Percentiles rank a stretch among this genome's conserved stretches.
Evolutionary conservation across 2,329 filamentous ascomycete species (phyloP).

Genomic region (Cordyceps fumosorosea): DNA sequence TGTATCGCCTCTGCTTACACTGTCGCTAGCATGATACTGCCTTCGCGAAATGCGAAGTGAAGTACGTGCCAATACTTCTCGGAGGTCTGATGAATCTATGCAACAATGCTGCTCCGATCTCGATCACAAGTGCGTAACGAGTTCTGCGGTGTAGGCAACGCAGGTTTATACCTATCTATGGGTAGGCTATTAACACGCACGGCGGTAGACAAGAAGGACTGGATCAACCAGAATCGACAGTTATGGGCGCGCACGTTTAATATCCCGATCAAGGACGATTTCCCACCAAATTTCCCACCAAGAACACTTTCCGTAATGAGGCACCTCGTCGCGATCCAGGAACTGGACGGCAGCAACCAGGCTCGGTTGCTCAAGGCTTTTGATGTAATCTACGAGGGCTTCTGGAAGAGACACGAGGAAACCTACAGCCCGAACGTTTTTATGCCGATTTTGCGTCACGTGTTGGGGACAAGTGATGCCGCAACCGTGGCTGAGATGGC

Average conservation of each 20-base stretch:
- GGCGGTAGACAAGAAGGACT: slow-evolving; percentile 30
- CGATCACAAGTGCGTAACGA: slow-evolving; percentile 28
- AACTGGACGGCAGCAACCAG: slow-evolving; percentile 17
- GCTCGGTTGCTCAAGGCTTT: slow-evolving; percentile 21
- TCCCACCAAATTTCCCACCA: slow-evolving; percentile 30
- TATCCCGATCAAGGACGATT: slow-evolving; percentile 26
- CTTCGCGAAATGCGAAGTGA: slow-evolving; percentile 26
- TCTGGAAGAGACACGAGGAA: slow-evolving; percentile 26
- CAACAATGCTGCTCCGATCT: slow-evolving; percentile 29
- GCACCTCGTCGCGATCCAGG: slow-evolving; percentile 23
- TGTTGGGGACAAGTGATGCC: slow-evolving; percentile 22
- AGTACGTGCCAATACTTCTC: slow-evolving; percentile 32
- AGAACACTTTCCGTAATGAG: slow-evolving; percentile 30
- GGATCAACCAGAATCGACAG: slow-evolving; percentile 26
- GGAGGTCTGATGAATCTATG: slow-evolving; percentile 32
- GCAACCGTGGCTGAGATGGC: slow-evolving; percentile 23
- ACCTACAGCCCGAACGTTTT: slow-evolving; percentile 24
- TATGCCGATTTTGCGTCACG: slow-evolving; percentile 19
- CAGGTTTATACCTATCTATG: background rate
- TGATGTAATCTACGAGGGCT: slow-evolving; percentile 26
- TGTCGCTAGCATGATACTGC: slow-evolving; percentile 23
- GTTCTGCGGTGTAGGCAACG: background rate
- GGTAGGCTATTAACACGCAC: background rate
- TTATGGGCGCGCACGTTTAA: slow-evolving; percentile 29
- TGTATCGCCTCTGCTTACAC: background rate